Conservation (phyloP, 2,329 filamentous ascomycete genomes). For the Hymenoscyphus albidus region DNA sequence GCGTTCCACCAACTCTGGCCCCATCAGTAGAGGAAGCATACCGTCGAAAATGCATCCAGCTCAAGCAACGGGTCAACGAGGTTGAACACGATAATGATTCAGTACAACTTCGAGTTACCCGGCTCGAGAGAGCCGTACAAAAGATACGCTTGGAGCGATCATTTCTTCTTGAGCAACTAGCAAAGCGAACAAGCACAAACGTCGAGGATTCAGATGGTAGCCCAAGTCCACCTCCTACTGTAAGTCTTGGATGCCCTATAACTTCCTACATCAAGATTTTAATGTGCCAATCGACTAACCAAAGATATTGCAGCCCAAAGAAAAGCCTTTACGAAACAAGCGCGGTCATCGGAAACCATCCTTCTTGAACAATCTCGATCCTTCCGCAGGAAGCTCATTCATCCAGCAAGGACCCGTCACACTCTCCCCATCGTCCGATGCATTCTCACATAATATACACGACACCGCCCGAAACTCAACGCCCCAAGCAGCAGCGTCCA, state of each 20-base stretch:
- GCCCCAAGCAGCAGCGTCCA: constrained; percentile 29
- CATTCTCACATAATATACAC: constrained; percentile 48
- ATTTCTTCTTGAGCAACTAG: constrained; percentile 68
- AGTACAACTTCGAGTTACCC: constrained; percentile 71
- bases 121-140: constrained; percentile 80
- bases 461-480: constrained; percentile 29
- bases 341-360: constrained; percentile 64
- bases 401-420: constrained; percentile 46
- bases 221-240: constrained; percentile 74
- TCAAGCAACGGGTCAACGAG: constrained; percentile 86
- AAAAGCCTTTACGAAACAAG: constrained; percentile 73
- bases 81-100: constrained; percentile 90
- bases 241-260: constrained; percentile 41
- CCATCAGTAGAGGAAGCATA: constrained; percentile 95
- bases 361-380: constrained; percentile 34
- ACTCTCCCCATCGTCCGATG: constrained; percentile 49
- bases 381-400: constrained; percentile 40
- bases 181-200: constrained; percentile 69
- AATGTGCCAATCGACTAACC: constrained; percentile 23
- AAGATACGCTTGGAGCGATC: constrained; percentile 87
- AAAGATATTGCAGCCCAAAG: constrained; percentile 58
- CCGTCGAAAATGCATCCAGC: constrained; percentile 90
- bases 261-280: not conserved
- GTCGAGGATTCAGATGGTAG: constrained; percentile 76
- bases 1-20: constrained; percentile 59